A percentile compares a stretch with the other conserved stretches of the same genome.
Evolutionary conservation across 1,139 yeast species (phyloP).

Genomic region (Magnusiomyces fungicola): DNA sequence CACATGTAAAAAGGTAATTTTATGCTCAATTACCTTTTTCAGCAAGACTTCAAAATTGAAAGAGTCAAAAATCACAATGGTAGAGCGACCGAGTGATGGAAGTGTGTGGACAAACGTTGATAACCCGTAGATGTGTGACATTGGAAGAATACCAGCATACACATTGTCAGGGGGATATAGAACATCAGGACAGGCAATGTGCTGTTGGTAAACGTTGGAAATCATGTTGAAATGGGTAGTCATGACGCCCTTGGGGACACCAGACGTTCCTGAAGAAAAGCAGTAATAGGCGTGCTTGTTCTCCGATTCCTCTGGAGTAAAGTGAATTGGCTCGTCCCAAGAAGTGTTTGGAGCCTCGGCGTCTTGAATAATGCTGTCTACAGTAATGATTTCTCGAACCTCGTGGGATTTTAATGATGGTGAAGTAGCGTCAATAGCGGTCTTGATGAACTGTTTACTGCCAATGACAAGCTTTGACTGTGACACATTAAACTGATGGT

Average conservation of each 20-base stretch:
- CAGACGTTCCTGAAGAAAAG: constrained; percentile 61
- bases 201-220: constrained; percentile 20
- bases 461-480: constrained; percentile 28
- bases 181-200: constrained; percentile 11
- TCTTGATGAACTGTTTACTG: constrained; percentile 18
- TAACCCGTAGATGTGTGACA: constrained; percentile 36
- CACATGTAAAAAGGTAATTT: constrained; percentile 25
- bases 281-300: constrained; percentile 17
- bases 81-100: constrained; percentile 21
- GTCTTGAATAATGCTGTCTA: constrained; percentile 7
- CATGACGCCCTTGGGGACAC: constrained; percentile 54
- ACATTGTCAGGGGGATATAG: constrained; percentile 12
- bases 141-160: constrained; percentile 29
- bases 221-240: constrained; percentile 38
- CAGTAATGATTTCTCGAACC: constrained; percentile 5
- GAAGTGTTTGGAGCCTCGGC: background rate
- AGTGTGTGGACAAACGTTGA: constrained; percentile 23
- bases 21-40: constrained; percentile 24
- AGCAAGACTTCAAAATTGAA: constrained; percentile 32
- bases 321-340: constrained; percentile 9
- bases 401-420: too few species aligned
- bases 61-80: constrained; percentile 29
- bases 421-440: constrained; percentile 29
- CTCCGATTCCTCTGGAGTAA: constrained; percentile 2
- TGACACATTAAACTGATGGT: constrained; percentile 30